Evolutionary conservation across 257 asterid species (phyloP).

Genomic region (Primulina huaijiensis): DNA sequence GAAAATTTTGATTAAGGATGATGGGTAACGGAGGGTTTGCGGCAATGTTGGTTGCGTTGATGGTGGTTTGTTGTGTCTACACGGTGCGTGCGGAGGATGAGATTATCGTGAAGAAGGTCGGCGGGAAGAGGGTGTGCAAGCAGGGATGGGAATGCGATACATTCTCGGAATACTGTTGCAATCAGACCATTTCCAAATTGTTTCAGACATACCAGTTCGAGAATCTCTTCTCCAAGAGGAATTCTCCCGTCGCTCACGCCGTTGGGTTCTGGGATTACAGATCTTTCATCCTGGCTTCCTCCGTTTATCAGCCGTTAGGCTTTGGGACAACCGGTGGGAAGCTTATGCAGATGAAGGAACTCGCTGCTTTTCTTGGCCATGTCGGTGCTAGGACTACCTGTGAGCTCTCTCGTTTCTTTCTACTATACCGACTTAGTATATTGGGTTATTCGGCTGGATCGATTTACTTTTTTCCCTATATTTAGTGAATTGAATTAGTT

Average conservation of each 20-base stretch:
- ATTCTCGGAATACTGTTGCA: slow-evolving; percentile 64
- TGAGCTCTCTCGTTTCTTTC: slow-evolving; percentile 32
- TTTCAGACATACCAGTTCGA: slow-evolving; percentile 77
- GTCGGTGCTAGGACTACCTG: slow-evolving; percentile 80
- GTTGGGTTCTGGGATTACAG: slow-evolving; percentile 67
- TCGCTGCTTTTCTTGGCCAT: slow-evolving; percentile 80
- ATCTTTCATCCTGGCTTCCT: slow-evolving; percentile 60
- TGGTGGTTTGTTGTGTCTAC: slow-evolving; percentile 20
- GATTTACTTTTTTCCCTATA: neutral
- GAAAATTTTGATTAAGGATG: slow-evolving; percentile 19
- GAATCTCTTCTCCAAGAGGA: slow-evolving; percentile 65
- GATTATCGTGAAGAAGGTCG: slow-evolving; percentile 47
- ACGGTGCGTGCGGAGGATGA: slow-evolving; percentile 33
- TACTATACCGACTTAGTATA: neutral
- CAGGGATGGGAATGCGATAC: slow-evolving; percentile 76
- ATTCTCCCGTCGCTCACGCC: slow-evolving; percentile 70
- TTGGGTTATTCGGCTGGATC: no score
- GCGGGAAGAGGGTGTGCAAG: slow-evolving; percentile 59
- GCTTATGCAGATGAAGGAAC: slow-evolving; percentile 62
- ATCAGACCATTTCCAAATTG: slow-evolving; percentile 64
- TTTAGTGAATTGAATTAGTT: neutral
- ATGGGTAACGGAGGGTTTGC: slow-evolving; percentile 22
- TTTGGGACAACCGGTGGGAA: slow-evolving; percentile 52
- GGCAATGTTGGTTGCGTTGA: slow-evolving; percentile 29
- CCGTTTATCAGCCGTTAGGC: slow-evolving; percentile 68